Conservation (phyloP, 176 grass and related monocot species). For the bread wheat (Triticum aestivum) region IWGSC_CS_RefSeq_v2.1 NC_057804.1:645758651-645759150, state of each 20-base stretch:
- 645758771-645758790: constrained; percentile 21
- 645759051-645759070: constrained; percentile 14
- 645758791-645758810: constrained; percentile 18
- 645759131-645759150: background rate
- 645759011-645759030: constrained; percentile 11
- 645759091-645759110: constrained; percentile 18
- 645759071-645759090: constrained; percentile 18
- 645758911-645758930: constrained; percentile 8
- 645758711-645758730: constrained; percentile 8
- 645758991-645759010: constrained; percentile 12
- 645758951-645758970: constrained; percentile 16
- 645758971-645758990: background rate
- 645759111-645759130: background rate
- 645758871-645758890: constrained; percentile 19
- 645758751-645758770: background rate
- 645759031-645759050: constrained; percentile 11
- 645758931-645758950: constrained; percentile 9
- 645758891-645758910: constrained; percentile 15
- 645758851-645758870: constrained; percentile 18
- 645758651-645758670: constrained; percentile 19
- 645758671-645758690: constrained; percentile 13
- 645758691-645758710: constrained; percentile 2
- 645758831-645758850: constrained; percentile 12
- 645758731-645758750: constrained; percentile 14
- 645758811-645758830: constrained; percentile 14